Percentiles rank a stretch among this genome's conserved stretches.
These are phyloP conservation scores for Alternaria brassicae DNA, from an alignment of 2,329 filamentous ascomycete species.

Conservation along the genomic window DNA sequence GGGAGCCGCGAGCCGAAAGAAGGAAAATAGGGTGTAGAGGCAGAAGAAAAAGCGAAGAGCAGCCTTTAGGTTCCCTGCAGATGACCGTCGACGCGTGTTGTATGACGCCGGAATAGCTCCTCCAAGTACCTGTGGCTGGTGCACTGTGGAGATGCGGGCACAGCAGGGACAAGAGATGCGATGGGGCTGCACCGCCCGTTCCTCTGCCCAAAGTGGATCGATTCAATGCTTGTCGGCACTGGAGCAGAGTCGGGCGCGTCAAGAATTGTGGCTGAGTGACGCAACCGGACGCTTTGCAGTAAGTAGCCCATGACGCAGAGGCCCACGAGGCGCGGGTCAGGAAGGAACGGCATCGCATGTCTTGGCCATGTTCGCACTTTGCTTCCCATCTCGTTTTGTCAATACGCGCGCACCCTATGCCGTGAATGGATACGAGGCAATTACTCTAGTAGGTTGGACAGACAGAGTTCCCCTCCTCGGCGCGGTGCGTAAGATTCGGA, in stretches of 20 bases:
- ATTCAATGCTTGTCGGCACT: conserved; percentile 26
- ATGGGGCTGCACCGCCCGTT: conserved; percentile 20
- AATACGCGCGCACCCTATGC: not conserved
- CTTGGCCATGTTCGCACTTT: conserved; percentile 18
- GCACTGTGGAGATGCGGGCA: conserved; percentile 21
- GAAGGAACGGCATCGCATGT: conserved; percentile 22
- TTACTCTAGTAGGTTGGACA: not conserved
- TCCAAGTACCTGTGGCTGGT: conserved; percentile 31
- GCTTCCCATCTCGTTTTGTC: not conserved
- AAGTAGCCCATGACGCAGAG: conserved; percentile 17
- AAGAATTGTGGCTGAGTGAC: conserved; percentile 31
- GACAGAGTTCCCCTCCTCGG: not conserved
- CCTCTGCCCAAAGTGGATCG: conserved; percentile 18
- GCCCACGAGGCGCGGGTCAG: conserved; percentile 11
- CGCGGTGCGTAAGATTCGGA: not conserved
- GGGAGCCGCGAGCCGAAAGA: conserved; percentile 9
- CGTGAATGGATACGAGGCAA: not conserved
- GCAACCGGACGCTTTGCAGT: conserved; percentile 31
- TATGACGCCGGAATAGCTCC: conserved; percentile 35
- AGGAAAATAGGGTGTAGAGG: conserved; percentile 6
- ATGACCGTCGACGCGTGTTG: conserved; percentile 35
- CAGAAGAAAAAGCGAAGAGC: conserved; percentile 9
- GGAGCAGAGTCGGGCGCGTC: conserved; percentile 24
- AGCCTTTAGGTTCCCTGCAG: conserved; percentile 8
- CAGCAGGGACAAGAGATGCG: conserved; percentile 14